phyloP scores from a whole-genome alignment of 306 rosid species.

The Castanea sativa region DNA sequence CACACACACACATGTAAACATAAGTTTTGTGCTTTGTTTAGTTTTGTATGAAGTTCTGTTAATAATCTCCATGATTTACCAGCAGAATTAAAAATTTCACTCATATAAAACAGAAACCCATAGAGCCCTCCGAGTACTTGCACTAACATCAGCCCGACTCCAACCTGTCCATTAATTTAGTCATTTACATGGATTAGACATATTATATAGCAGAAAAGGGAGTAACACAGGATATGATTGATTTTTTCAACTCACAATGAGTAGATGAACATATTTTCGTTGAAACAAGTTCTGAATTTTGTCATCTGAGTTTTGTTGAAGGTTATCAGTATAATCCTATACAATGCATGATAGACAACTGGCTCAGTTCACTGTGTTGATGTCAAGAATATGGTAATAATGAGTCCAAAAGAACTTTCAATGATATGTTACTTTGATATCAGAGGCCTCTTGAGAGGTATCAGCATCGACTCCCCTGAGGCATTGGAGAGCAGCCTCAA shows the following conservation, averaged over 20 bases:
- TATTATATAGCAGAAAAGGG: too few relatives aligned
- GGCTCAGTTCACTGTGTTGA: background rate
- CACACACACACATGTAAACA: too few relatives aligned
- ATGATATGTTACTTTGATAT: constrained; percentile 32
- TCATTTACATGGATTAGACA: too few relatives aligned
- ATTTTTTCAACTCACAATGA: constrained; percentile 17
- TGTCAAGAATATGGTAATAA: too few relatives aligned
- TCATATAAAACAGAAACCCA: constrained; percentile 10
- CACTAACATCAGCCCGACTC: constrained; percentile 15
- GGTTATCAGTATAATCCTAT: constrained; percentile 19
- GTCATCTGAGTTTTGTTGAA: constrained; percentile 13
- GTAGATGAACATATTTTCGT: constrained; percentile 21
- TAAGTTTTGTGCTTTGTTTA: background rate
- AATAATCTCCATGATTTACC: constrained; percentile 6
- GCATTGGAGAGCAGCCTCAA: constrained; percentile 27
- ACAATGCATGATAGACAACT: background rate
- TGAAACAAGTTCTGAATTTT: constrained; percentile 31
- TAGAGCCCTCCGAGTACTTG: constrained; percentile 15
- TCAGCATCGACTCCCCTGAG: constrained; percentile 34
- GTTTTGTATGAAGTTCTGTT: background rate
- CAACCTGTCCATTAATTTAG: constrained; percentile 10
- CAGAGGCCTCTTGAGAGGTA: constrained; percentile 33
- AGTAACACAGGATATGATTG: too few relatives aligned
- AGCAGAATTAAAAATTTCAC: constrained; percentile 15
- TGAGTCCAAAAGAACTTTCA: too few relatives aligned